These are phyloP conservation scores for Leishmania arabica DNA, from an alignment of 208 protist genomes.

Conservation along the genomic window DNA sequence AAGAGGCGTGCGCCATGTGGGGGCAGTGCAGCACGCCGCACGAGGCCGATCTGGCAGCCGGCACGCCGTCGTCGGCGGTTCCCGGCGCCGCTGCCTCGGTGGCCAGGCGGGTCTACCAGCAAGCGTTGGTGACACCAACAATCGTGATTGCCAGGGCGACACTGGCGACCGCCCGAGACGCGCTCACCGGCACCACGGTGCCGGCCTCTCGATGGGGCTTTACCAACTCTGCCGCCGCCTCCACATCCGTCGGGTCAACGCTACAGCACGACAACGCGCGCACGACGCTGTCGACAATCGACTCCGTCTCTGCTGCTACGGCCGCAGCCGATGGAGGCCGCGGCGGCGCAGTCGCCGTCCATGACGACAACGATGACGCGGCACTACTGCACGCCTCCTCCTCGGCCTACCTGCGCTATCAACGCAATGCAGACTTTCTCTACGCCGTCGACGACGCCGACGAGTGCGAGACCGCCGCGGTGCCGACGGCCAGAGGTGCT, in stretches of 20 bases:
- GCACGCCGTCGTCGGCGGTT: neutral
- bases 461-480: neutral
- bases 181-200: neutral
- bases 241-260: neutral
- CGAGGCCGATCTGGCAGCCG: neutral
- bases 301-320: neutral
- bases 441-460: constrained; percentile 19
- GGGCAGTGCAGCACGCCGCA: constrained; percentile 14
- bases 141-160: neutral
- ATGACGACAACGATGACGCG: neutral
- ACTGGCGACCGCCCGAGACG: neutral
- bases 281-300: neutral
- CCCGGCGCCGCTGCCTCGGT: neutral
- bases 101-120: neutral
- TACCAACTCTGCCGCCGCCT: neutral
- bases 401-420: constrained; percentile 16
- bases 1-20: neutral
- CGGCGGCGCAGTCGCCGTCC: neutral
- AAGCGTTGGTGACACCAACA: neutral
- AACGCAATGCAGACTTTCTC: constrained; percentile 22
- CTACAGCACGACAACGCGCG: neutral
- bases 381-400: constrained; percentile 1
- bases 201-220: neutral
- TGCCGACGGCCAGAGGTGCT: neutral
- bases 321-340: neutral